Evolutionary conservation across 164 flowering plant genomes (phyloP).

Genomic region (Liriodendron chinense): DNA sequence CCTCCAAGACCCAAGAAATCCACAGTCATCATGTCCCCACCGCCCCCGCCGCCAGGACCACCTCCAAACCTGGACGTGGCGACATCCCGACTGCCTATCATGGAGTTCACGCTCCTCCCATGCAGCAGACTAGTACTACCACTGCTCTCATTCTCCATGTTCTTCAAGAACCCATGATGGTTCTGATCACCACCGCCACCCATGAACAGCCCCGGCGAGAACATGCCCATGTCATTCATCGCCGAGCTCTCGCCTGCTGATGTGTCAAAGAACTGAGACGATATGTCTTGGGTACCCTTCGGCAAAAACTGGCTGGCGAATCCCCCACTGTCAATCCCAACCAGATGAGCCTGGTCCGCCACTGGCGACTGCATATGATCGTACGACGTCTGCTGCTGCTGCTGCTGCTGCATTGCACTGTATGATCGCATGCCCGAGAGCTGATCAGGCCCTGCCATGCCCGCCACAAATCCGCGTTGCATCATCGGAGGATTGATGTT

Average conservation of each 20-base stretch:
- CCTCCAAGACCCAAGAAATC: conserved; percentile 57
- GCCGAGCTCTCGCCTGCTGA: conserved; percentile 4
- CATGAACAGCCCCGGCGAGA: conserved; percentile 12
- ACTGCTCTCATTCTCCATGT: conserved; percentile 16
- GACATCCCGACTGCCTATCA: conserved; percentile 12
- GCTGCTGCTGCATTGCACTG: conserved; percentile 18
- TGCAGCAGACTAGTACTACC: conserved; percentile 8
- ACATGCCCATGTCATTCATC: conserved; percentile 31
- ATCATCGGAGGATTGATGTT: conserved; percentile 24
- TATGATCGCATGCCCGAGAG: conserved; percentile 25
- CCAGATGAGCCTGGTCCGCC: conserved; percentile 21
- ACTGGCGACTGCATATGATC: conserved; percentile 20
- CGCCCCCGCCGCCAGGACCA: not conserved
- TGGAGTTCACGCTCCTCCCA: conserved; percentile 12
- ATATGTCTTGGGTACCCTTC: conserved; percentile 12
- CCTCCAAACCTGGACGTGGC: conserved; percentile 16
- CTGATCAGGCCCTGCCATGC: conserved; percentile 40
- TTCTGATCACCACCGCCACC: conserved; percentile 29
- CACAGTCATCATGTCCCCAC: conserved; percentile 38
- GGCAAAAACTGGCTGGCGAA: conserved; percentile 27
- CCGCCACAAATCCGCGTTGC: conserved; percentile 16
- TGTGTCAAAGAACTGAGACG: conserved; percentile 25
- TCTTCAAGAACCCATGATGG: conserved; percentile 29
- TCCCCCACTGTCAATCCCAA: conserved; percentile 15
- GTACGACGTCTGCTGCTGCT: conserved; percentile 2